A percentile compares a stretch with the other conserved stretches of the same genome.
Conservation (phyloP, 73 alveolate genomes). For the Diophrys appendiculata region DNA sequence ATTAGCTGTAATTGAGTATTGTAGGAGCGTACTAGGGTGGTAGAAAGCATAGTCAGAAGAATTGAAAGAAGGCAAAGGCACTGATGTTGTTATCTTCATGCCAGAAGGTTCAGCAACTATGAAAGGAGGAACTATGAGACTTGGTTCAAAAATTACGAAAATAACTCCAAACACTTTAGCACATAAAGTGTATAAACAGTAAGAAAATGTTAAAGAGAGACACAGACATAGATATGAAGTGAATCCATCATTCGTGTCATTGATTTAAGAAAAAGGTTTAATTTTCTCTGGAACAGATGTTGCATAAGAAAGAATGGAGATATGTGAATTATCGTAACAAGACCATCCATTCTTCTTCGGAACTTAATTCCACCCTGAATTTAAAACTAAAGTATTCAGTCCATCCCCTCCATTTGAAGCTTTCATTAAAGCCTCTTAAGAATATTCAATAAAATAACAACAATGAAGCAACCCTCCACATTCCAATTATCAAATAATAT, state of each 20-base stretch:
- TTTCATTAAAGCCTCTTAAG: slow-evolving; percentile 57
- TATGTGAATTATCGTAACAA: slow-evolving; percentile 17
- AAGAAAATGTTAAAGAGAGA: slow-evolving; percentile 51
- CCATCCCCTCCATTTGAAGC: slow-evolving; percentile 66
- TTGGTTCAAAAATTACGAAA: slow-evolving; percentile 53
- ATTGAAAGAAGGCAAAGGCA: slow-evolving; percentile 24
- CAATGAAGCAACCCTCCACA: too few relatives aligned
- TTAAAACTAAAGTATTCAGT: slow-evolving; percentile 43
- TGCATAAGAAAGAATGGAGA: slow-evolving; percentile 55
- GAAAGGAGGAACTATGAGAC: slow-evolving; percentile 76
- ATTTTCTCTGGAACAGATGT: slow-evolving; percentile 61
- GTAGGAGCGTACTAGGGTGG: slow-evolving; percentile 53
- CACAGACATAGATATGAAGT: slow-evolving; percentile 78
- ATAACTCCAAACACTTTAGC: slow-evolving; percentile 49
- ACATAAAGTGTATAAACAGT: slow-evolving; percentile 35
- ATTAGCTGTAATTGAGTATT: slow-evolving; percentile 64
- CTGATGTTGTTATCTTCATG: slow-evolving; percentile 52
- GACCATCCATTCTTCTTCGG: slow-evolving; percentile 76
- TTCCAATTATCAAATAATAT: too few relatives aligned
- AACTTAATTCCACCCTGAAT: slow-evolving; percentile 72
- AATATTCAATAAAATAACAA: too few relatives aligned
- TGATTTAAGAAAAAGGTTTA: slow-evolving; percentile 50
- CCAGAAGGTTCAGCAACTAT: slow-evolving; percentile 42
- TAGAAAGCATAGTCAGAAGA: slow-evolving; percentile 59
- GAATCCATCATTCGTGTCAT: slow-evolving; percentile 38